A percentile compares a stretch with the other conserved stretches of the same genome.
Evolutionary conservation across 768 basidiomycete species (phyloP).

Genomic region (Suillus brevipes): DNA sequence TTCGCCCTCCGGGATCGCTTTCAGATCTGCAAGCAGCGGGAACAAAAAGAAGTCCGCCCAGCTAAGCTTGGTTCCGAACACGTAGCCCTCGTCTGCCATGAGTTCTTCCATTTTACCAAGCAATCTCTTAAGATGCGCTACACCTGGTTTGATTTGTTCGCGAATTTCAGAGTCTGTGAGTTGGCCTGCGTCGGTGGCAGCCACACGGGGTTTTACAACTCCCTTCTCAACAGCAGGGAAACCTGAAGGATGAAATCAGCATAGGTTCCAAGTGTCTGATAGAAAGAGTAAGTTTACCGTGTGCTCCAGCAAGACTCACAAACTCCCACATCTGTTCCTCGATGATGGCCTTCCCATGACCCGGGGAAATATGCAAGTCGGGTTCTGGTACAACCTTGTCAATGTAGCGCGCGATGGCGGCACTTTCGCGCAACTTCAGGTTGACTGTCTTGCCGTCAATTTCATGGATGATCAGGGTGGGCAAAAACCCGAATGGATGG

Average conservation of each 20-base stretch:
- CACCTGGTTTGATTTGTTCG: constrained; percentile 16
- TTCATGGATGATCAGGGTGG: constrained; percentile 31
- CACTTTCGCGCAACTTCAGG: constrained; percentile 29
- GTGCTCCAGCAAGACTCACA: constrained; percentile 23
- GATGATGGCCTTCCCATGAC: constrained; percentile 23
- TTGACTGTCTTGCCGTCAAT: constrained; percentile 23
- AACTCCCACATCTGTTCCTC: constrained; percentile 36
- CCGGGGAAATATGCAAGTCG: constrained; percentile 20
- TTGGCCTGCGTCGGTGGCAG: constrained; percentile 24
- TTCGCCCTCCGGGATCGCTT: constrained; percentile 27
- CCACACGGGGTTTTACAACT: constrained; percentile 34
- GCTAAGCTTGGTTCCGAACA: constrained; percentile 27
- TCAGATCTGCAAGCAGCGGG: constrained; percentile 31
- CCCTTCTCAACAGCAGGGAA: constrained; percentile 31
- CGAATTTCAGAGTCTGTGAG: constrained; percentile 26
- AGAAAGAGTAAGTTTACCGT: constrained; percentile 19
- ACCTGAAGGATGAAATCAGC: constrained; percentile 19
- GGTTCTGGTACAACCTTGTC: constrained; percentile 33
- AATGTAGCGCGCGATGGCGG: constrained; percentile 31
- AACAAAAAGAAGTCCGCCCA: constrained; percentile 38
- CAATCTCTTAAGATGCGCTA: constrained; percentile 19
- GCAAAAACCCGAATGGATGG: constrained; percentile 34
- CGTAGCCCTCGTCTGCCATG: constrained; percentile 30
- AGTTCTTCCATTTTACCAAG: constrained; percentile 18
- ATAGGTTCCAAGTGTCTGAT: neutral